Percentiles rank a stretch among this genome's conserved stretches.
Conservation (phyloP, 1,139 yeast genomes). For the Taiozyma sp. region DNA sequence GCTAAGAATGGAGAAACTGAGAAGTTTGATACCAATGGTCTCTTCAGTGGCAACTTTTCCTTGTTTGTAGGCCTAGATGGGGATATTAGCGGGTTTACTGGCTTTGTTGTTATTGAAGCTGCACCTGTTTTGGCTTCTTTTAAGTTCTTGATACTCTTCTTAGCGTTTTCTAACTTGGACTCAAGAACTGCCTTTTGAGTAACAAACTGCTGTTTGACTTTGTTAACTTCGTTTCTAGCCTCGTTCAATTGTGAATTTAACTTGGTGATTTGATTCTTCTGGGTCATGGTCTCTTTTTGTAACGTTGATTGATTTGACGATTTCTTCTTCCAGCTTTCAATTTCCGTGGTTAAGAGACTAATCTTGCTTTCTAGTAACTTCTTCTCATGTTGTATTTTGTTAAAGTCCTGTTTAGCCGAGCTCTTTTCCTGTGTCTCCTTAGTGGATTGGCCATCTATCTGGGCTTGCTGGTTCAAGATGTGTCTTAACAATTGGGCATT, state of each 20-base stretch:
- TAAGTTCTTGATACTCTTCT: slow-evolving; percentile 25
- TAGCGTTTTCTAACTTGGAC: slow-evolving; percentile 30
- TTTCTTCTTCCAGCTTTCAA: slow-evolving; percentile 22
- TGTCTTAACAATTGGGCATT: slow-evolving; percentile 15
- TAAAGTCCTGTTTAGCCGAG: slow-evolving; percentile 15
- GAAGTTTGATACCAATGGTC: slow-evolving; percentile 17
- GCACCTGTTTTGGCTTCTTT: slow-evolving; percentile 7
- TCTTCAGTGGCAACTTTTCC: slow-evolving; percentile 8
- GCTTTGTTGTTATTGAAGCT: not conserved
- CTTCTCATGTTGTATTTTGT: slow-evolving; percentile 19
- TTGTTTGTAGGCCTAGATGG: slow-evolving; percentile 2
- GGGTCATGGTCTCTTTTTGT: slow-evolving; percentile 19
- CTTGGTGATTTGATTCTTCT: slow-evolving; percentile 20
- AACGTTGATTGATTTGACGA: slow-evolving; percentile 11
- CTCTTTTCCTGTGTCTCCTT: slow-evolving; percentile 12
- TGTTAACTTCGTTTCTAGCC: slow-evolving; percentile 14
- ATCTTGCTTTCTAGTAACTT: slow-evolving; percentile 19
- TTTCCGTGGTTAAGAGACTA: slow-evolving; percentile 11
- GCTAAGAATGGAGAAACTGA: slow-evolving; percentile 25
- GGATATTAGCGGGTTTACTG: not conserved
- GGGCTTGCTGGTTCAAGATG: slow-evolving; percentile 15
- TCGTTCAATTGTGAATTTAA: slow-evolving; percentile 17
- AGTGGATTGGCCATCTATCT: slow-evolving; percentile 7
- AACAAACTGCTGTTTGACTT: slow-evolving; percentile 23
- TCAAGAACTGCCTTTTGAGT: slow-evolving; percentile 31